These are phyloP conservation scores for Dipodascopsis tothii DNA, from an alignment of 805 yeast species.

Conservation along the genomic window DNA sequence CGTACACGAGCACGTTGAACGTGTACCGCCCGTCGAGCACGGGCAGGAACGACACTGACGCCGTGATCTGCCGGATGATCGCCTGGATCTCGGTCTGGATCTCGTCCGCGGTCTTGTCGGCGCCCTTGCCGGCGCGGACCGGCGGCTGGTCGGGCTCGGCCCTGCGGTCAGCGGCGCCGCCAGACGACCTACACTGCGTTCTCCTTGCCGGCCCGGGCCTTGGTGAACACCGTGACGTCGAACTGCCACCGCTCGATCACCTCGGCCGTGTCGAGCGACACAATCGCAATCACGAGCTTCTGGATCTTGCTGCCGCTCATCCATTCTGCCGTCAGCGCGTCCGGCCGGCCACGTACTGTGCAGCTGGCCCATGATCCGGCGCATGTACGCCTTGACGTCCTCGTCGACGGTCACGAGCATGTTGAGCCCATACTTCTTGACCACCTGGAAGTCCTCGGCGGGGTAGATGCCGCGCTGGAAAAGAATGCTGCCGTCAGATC, in stretches of 20 bases:
- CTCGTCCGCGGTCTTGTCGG: constrained; percentile 37
- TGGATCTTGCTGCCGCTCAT: constrained; percentile 59
- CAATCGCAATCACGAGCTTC: constrained; percentile 63
- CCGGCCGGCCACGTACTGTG: constrained; percentile 32
- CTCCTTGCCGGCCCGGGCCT: constrained; percentile 8
- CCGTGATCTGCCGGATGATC: constrained; percentile 79
- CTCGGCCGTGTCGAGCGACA: constrained; percentile 58
- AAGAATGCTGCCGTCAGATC: constrained; percentile 44
- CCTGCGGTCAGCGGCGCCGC: background rate
- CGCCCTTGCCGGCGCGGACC: no score
- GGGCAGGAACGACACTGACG: constrained; percentile 80
- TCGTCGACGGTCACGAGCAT: constrained; percentile 66
- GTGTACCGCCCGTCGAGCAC: constrained; percentile 60
- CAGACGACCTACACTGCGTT: constrained; percentile 3
- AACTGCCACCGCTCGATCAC: constrained; percentile 85
- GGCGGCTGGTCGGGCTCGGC: no score
- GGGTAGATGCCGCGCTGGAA: constrained; percentile 90
- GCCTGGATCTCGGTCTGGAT: constrained; percentile 75
- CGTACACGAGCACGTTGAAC: constrained; percentile 76
- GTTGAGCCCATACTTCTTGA: constrained; percentile 71
- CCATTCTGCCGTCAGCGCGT: constrained; percentile 43
- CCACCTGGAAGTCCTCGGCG: constrained; percentile 70
- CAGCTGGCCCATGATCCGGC: constrained; percentile 59
- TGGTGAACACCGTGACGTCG: constrained; percentile 42
- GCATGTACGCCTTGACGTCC: constrained; percentile 64